Conservation (phyloP, 2,329 filamentous ascomycete species). For the Aspergillus nomiae region DNA sequence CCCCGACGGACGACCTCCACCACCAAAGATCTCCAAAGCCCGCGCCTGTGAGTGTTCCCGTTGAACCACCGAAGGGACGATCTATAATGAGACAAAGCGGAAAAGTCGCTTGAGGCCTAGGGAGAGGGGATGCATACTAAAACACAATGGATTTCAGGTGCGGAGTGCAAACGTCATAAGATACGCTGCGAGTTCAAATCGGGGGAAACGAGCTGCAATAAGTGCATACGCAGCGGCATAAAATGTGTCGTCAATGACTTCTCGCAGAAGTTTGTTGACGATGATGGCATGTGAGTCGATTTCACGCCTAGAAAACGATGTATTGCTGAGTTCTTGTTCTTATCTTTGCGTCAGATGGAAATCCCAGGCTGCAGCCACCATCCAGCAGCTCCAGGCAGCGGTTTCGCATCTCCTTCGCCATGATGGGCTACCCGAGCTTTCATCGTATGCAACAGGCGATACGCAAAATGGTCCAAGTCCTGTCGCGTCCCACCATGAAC, state of each 20-base stretch:
- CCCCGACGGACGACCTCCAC: conserved; percentile 22
- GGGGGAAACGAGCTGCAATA: conserved; percentile 50
- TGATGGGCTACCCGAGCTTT: conserved; percentile 46
- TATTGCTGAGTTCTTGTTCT: background rate
- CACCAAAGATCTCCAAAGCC: conserved; percentile 44
- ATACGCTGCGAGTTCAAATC: conserved; percentile 57
- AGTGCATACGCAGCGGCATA: conserved; percentile 53
- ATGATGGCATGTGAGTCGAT: conserved; percentile 52
- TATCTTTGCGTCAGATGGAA: conserved; percentile 44
- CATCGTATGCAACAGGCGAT: conserved; percentile 38
- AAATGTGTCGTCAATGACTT: conserved; percentile 59
- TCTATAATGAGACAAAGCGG: background rate
- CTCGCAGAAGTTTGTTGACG: conserved; percentile 57
- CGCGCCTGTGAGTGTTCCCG: conserved; percentile 40
- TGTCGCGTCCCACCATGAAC: conserved; percentile 30
- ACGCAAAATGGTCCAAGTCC: conserved; percentile 29
- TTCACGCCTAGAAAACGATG: background rate
- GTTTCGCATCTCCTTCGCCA: conserved; percentile 49
- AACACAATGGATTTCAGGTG: conserved; percentile 30
- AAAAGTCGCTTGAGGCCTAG: background rate
- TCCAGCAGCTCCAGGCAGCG: conserved; percentile 47
- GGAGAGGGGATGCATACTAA: conserved; percentile 8
- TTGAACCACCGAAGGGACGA: background rate
- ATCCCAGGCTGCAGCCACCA: conserved; percentile 43
- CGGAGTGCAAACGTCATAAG: conserved; percentile 57